Base-by-base conservation (phyloP, 1,284 basidiomycete genomes). In the Trichosporon sp. region DNA sequence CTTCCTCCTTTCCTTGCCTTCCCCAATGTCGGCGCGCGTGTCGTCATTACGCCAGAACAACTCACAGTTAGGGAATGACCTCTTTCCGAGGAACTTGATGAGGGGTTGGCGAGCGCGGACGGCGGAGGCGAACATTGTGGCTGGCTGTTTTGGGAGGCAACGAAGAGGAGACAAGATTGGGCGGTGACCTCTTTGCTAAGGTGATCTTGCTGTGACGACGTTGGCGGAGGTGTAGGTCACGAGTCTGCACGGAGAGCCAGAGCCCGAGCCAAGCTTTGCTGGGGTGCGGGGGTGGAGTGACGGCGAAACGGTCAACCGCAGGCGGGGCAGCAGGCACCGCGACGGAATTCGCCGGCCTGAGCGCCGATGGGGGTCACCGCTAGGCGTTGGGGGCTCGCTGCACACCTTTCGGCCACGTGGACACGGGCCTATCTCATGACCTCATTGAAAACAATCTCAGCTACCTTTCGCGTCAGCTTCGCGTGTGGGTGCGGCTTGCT, bases 51-150 rank as follows among this genome's bases (percentile, higher is more conserved):
- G 1, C 14, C 6, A 14, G 36, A n/a, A 40, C 29, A 29, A 76
- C 85, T 72, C 67, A 89, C 87, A 36, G 81, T 64, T 72, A 60
- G 56, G 83, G 79, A 27, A 87, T 83, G 81, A 76, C 27, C 89
- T 85, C 81, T 86, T 89, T 60, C 91, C 91, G 19, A 92, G 60
- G 77, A 93, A 93, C 72, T 84, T 85, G 66, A 93, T 93, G 76
- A 91, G 86, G 29, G 91, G 91, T 66, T 77, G 84, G 73, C 52
- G 75, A 37, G 69, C 65, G 49, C 71, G 69, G 44, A 75, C 32
- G 33, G 66, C 34, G 19, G 74, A 68, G 33, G 70, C 61, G 62
- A 69, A 65, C 76, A 78, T 77, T 31, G 58, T 73, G 64, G 10
- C 9, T 7, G 23, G n/a, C n/a, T n/a, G 36, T 56, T 32, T 29